Evolutionary conservation across 805 yeast species (phyloP), one percentile per base, ranked within the genome.

Genomic region (Candida sonorensis): DNA sequence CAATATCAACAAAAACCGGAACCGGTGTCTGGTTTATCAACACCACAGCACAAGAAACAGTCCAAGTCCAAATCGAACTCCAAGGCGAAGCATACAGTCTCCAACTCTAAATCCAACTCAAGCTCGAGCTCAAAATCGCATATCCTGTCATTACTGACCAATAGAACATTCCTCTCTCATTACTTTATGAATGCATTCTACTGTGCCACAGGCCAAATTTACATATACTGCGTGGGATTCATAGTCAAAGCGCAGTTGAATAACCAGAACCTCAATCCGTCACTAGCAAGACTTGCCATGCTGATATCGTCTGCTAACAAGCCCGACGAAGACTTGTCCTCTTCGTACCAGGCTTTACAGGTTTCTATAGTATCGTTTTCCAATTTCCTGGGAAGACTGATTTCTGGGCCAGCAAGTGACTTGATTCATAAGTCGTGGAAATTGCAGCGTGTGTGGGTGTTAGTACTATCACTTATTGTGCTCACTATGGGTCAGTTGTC

Each of bases 221-320:
- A 81, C 48, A 81, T 82, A 17, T 82, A 67, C 47, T 69, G 82
- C 3, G 77, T 82, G 22, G 94, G 94, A 0, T 81, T 76, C 46
- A 66, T 82, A n/a, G 81, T 79, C 8, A 67, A 61, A 31, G 66
- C 71, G 0, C 69, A 66, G 40, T 53, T 59, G 10, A 56, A 49
- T 39, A 50, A 46, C 22, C 40, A 40, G 10, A 42, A 40, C 25
- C 29, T 32, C 18, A 40, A 35, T 21, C 46, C 43, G 10, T 17
- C 34, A 7, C 27, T 37, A 23, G 18, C 35, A 13, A 33, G 24
- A 17, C 17, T 39, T 7, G 18, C 39, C 7, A 19, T 27, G 10
- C 4, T 31, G 5, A 23, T 40, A 14, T 13, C 36, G 7, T 32
- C 28, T 30, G 6, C 35, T 6, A 11, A 19, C 21, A 26, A 41